Evolutionary conservation across 23 red algal species (phyloP).

Genomic region (Agarophyton chilense): DNA sequence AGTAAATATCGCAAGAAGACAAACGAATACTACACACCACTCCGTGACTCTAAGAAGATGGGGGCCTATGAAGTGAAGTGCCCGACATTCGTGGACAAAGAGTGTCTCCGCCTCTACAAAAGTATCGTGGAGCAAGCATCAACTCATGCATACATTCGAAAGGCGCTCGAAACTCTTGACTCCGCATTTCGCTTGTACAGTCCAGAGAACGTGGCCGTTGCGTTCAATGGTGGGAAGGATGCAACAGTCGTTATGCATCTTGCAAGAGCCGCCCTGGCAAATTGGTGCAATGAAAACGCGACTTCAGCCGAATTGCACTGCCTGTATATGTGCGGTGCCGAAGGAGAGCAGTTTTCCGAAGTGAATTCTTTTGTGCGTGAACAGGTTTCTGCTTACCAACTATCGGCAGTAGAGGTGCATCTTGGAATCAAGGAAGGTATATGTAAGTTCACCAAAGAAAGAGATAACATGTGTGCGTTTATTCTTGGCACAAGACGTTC

Average conservation of each 20-base stretch:
- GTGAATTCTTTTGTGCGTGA: constrained; percentile 79
- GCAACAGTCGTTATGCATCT: constrained; percentile 95
- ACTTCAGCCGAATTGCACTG: constrained; percentile 47
- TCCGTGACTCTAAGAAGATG: background rate
- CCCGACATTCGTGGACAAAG: background rate
- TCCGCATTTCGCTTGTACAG: constrained; percentile 54
- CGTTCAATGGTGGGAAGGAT: constrained; percentile 99
- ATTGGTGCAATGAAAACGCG: constrained; percentile 10
- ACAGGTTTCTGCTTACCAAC: constrained; percentile 40
- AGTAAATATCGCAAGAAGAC: background rate
- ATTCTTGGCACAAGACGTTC: constrained; percentile 85
- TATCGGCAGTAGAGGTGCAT: constrained; percentile 52
- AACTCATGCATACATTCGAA: background rate
- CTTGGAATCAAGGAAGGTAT: constrained; percentile 83
- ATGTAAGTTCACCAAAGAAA: constrained; percentile 23
- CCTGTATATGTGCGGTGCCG: constrained; percentile 65
- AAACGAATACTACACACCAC: background rate
- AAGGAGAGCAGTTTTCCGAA: constrained; percentile 68
- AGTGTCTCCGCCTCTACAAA: background rate
- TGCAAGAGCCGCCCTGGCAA: constrained; percentile 73
- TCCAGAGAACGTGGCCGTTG: constrained; percentile 47
- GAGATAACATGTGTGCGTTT: constrained; percentile 69
- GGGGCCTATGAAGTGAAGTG: background rate
- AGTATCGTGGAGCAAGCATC: background rate
- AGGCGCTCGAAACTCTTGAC: constrained; percentile 47